Base-by-base conservation (phyloP, 2,329 filamentous ascomycete genomes). In the Xylariaceae sp. region DNA sequence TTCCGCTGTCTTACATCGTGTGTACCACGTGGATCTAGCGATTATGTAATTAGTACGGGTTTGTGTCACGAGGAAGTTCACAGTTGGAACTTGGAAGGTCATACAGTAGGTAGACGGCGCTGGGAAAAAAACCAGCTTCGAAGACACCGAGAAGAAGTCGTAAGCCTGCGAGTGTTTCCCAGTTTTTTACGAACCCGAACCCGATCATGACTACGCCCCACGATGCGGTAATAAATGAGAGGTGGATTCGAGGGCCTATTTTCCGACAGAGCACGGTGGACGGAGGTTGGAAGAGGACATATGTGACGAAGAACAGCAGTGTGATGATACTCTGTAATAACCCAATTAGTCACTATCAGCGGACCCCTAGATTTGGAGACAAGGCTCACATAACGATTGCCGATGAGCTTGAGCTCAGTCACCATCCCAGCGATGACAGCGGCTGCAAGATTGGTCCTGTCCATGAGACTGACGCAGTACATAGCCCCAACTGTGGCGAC, bases 381-480 rank as follows among this genome's bases (percentile, higher is more conserved):
- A 15, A 18, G 39, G 14, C 54, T 59, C 39, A 64, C 62, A 38
- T 67, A 67, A 62, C 74, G 70, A 45, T 72, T 71, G 6, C 70
- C 72, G 1, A 71, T 40, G 1, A 82, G 65, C 3, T 61, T 42
- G 22, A 82, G 66, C 42, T 82, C 79, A 1, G 54, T 55, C 14
- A 63, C 60, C 76, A 82, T 80, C 45, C 79, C 88, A 17, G 89
- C 87, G 64, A 92, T 85, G 41, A 81, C 81, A 38, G 87, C 87
- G 18, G 81, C 75, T n/a, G 81, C 81, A 64, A 91, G 70, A 66
- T 92, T 92, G 2, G 86, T 89, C 31, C 89, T 76, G 63, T 94
- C 89, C 82, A 92, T 88, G 51, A 92, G 71, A 56, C 80, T 86
- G 59, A 89, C 75, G 64, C 86, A 89, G 67, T 91, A 91, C 70